phyloP scores from a whole-genome alignment of 805 yeast species.

The Yueomyces sp. region DNA sequence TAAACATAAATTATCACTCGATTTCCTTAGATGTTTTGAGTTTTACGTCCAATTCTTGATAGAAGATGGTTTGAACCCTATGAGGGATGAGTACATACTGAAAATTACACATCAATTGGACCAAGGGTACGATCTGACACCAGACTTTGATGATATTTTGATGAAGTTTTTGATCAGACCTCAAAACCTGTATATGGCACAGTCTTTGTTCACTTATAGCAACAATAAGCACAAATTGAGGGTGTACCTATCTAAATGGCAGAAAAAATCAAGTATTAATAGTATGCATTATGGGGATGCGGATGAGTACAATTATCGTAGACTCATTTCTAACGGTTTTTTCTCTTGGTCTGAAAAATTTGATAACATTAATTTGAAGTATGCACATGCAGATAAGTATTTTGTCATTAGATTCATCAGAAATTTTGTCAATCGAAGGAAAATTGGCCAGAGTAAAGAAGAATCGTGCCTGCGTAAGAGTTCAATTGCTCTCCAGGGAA shows the following conservation, averaged over 20 bases:
- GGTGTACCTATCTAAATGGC: conserved; percentile 9
- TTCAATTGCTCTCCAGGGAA: too few relatives aligned
- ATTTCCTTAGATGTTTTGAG: conserved; percentile 15
- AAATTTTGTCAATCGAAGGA: too few relatives aligned
- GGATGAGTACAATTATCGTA: too few relatives aligned
- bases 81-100: conserved; percentile 11
- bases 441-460: too few relatives aligned
- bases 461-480: too few relatives aligned
- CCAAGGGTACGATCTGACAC: conserved; percentile 7
- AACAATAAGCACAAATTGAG: conserved; percentile 1
- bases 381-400: background rate
- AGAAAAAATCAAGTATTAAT: background rate
- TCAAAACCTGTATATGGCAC: conserved; percentile 11
- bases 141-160: conserved; percentile 7
- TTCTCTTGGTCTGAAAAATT: background rate
- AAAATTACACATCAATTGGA: conserved; percentile 12
- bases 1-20: conserved; percentile 11
- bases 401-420: background rate
- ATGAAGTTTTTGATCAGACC: conserved; percentile 15
- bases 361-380: too few relatives aligned
- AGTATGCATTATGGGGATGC: background rate
- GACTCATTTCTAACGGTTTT: background rate
- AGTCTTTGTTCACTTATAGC: conserved; percentile 11
- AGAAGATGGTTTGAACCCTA: conserved; percentile 10
- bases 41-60: conserved; percentile 8